Evolutionary conservation across 2,329 filamentous ascomycete species (phyloP), one percentile per base, ranked within the genome.

Genomic region (Corinectria fuckeliana): DNA sequence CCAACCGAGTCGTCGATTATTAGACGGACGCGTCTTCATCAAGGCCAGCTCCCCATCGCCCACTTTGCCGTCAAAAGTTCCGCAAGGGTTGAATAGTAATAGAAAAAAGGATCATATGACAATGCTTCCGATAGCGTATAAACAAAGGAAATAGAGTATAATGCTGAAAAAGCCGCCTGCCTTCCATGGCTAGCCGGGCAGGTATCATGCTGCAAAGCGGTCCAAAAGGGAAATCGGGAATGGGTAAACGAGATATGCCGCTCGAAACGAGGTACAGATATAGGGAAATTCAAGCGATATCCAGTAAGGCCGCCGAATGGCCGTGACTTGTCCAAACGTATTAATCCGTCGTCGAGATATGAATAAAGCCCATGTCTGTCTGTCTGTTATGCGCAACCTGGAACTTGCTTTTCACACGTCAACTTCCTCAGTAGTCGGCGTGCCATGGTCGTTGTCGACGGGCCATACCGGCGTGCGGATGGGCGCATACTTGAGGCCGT

Each of bases 401-500:
- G 13, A 25, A 36, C 25, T 30, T 50, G 39, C 56, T 25, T 20
- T 13, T 45, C 16, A 28, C 23, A 14, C 42, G 23, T 20, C 23
- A 20, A 18, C 26, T 7, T 45, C 25, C 42, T 28, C 42, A 6
- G 30, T 36, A 1, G 32, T 36, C n/a, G 41, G 9, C 6, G 25
- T 30, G 20, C 13, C 26, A 11, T 42, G 21, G 13, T 54, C 36
- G 41, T 26, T 64, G 11, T 67, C 66, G 18, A 56, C 61, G n/a
- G 72, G 71, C 76, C 76, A 78, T 4, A 54, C 56, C 5, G 76
- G 76, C 5, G 70, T 69, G 7, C 71, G 60, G 20, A 77, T 62
- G 14, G 67, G 59, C 3, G 77, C 81, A 63, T 81, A 87, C 58
- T 67, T 73, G 26, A 79, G 61, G 1, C 78, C 78, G 7, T 77